Conservation (phyloP, 192 early-diverging fungal species). For the Coemansia sp. region DNA sequence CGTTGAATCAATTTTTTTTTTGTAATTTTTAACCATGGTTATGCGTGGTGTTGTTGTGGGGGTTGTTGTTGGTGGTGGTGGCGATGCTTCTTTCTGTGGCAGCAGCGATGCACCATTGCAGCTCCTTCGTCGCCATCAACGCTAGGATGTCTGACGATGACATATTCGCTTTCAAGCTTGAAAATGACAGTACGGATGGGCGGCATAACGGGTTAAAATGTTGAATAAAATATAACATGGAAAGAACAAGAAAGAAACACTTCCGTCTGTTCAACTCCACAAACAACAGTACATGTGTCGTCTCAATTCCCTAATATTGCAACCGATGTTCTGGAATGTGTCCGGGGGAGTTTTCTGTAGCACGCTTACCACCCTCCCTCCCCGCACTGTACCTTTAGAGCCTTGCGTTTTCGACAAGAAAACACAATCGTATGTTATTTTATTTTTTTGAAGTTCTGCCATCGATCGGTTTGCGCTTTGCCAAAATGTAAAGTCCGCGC, state of each 20-base stretch:
- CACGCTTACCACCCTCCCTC: no score
- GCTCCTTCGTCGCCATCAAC: background rate
- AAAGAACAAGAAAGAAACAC: background rate
- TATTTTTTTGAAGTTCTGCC: no score
- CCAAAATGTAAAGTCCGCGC: no score
- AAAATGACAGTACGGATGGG: constrained; percentile 18
- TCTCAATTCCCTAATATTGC: background rate
- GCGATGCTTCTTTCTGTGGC: constrained; percentile 9
- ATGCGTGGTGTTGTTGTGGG: background rate
- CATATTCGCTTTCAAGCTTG: background rate
- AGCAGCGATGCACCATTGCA: background rate
- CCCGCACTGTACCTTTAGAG: no score
- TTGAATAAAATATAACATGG: no score
- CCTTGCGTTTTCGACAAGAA: no score
- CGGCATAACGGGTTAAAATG: constrained; percentile 14
- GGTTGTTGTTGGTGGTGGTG: background rate
- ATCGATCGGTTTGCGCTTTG: no score
- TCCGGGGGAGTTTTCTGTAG: no score
- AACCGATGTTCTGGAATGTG: no score
- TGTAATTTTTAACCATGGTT: background rate
- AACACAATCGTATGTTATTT: no score
- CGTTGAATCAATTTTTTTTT: background rate
- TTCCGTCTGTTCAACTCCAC: background rate
- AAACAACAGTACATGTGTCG: background rate
- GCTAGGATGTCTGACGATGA: background rate